phyloP scores from a whole-genome alignment of 164 flowering plant genomes.

The Macadamia tetraphylla region DNA sequence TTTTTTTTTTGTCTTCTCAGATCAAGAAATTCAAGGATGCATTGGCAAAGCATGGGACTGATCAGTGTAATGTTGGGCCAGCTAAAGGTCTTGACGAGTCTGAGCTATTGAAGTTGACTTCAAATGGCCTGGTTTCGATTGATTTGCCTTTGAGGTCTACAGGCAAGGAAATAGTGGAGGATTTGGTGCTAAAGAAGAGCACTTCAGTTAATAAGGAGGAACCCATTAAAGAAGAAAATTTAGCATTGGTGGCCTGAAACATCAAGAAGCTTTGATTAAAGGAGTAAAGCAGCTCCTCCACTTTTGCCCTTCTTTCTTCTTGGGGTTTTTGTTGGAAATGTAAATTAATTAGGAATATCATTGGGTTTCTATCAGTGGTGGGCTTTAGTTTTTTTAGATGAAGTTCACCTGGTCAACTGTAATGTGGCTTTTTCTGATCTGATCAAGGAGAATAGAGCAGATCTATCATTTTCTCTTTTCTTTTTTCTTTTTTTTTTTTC shows the following conservation, averaged over 20 bases:
- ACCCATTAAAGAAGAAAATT: constrained; percentile 11
- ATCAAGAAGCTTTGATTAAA: background rate
- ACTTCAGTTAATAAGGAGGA: constrained; percentile 1
- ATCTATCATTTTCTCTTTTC: background rate
- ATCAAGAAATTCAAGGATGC: constrained; percentile 85
- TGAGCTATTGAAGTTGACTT: constrained; percentile 49
- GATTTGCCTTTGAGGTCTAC: constrained; percentile 16
- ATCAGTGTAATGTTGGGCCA: constrained; percentile 49
- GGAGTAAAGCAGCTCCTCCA: constrained; percentile 5
- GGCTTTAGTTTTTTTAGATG: constrained; percentile 10
- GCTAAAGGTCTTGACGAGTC: constrained; percentile 74
- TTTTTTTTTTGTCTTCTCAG: constrained; percentile 22
- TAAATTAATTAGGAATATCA: background rate
- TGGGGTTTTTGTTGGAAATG: background rate
- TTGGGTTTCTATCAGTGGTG: constrained; percentile 5
- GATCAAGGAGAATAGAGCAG: background rate
- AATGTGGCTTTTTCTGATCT: background rate
- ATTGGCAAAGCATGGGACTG: constrained; percentile 54
- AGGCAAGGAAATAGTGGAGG: constrained; percentile 19
- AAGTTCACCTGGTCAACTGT: background rate
- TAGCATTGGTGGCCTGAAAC: constrained; percentile 9
- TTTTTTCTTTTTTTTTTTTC: background rate
- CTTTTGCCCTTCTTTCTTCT: background rate
- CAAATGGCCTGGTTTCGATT: constrained; percentile 34
- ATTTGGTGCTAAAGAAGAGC: constrained; percentile 20